These are phyloP conservation scores for Cladosporium sp. DNA, from an alignment of 2,329 filamentous ascomycete genomes.

Conservation along the genomic window DNA sequence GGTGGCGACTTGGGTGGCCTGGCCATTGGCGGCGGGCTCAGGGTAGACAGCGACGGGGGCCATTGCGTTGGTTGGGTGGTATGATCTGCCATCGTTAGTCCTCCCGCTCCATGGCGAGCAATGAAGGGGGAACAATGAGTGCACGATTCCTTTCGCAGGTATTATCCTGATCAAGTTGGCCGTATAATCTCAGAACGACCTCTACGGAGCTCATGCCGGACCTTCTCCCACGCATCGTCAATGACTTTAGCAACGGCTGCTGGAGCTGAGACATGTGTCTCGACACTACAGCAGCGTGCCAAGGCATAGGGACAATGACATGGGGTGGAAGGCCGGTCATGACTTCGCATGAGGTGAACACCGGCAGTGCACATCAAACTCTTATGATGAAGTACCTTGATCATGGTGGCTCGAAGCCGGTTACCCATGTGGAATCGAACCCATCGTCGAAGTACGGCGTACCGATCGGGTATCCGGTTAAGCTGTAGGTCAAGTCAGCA, in stretches of 20 bases:
- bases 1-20: conserved; percentile 48
- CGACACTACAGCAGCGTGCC: neutral
- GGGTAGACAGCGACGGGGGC: conserved; percentile 71
- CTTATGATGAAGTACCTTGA: conserved; percentile 18
- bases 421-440: conserved; percentile 19
- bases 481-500: conserved; percentile 4
- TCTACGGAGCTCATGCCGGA: conserved; percentile 18
- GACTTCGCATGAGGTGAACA: conserved; percentile 18
- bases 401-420: conserved; percentile 14
- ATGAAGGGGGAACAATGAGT: conserved; percentile 53
- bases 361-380: conserved; percentile 20
- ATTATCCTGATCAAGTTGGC: conserved; percentile 98
- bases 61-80: conserved; percentile 59
- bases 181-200: conserved; percentile 80
- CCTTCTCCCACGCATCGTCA: conserved; percentile 24
- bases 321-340: conserved; percentile 13
- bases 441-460: conserved; percentile 16
- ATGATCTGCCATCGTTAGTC: conserved; percentile 40
- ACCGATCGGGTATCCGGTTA: conserved; percentile 7
- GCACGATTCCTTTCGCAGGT: conserved; percentile 97
- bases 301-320: conserved; percentile 8
- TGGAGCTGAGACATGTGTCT: conserved; percentile 13
- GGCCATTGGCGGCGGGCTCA: conserved; percentile 42
- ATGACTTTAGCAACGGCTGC: conserved; percentile 7
- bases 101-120: conserved; percentile 34